These are phyloP conservation scores for Cryomyces antarcticus DNA, from an alignment of 495 filamentous ascomycete species.

Conservation along the genomic window DNA sequence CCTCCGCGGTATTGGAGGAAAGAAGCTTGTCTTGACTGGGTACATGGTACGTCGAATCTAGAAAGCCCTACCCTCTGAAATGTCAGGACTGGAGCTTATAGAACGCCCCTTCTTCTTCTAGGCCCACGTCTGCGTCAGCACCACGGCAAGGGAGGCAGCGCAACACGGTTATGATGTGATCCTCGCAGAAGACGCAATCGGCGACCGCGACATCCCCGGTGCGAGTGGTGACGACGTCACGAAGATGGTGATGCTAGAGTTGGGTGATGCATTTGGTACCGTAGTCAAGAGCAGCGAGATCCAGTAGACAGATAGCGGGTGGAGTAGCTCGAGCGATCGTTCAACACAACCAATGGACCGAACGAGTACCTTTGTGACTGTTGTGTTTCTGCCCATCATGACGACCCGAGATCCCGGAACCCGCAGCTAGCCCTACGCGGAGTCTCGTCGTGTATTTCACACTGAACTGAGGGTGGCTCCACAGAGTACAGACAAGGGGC, in stretches of 20 bases:
- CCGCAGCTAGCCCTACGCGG: no score
- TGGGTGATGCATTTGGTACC: slow-evolving; percentile 19
- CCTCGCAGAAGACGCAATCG: slow-evolving; percentile 33
- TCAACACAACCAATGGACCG: no score
- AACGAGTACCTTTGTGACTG: no score
- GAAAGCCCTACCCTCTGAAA: background rate
- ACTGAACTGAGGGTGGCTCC: no score
- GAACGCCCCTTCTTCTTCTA: background rate
- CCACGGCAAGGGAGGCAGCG: slow-evolving; percentile 31
- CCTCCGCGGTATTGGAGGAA: slow-evolving; percentile 15
- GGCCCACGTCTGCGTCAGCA: slow-evolving; percentile 42
- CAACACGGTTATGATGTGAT: slow-evolving; percentile 39
- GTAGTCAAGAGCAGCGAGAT: slow-evolving; percentile 17
- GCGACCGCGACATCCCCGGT: slow-evolving; percentile 37
- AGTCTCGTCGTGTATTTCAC: no score
- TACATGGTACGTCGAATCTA: slow-evolving; percentile 20
- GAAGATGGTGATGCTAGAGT: slow-evolving; percentile 16
- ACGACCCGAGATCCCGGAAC: no score
- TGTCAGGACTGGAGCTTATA: background rate
- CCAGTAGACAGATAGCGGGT: slow-evolving; percentile 6
- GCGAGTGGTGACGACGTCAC: slow-evolving; percentile 15
- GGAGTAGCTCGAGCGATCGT: no score
- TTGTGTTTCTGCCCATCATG: no score
- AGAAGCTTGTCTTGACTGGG: slow-evolving; percentile 29
- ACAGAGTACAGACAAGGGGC: no score